Evolutionary conservation across 441 rosid species (phyloP).

Genomic region (Mallotus japonicus): DNA sequence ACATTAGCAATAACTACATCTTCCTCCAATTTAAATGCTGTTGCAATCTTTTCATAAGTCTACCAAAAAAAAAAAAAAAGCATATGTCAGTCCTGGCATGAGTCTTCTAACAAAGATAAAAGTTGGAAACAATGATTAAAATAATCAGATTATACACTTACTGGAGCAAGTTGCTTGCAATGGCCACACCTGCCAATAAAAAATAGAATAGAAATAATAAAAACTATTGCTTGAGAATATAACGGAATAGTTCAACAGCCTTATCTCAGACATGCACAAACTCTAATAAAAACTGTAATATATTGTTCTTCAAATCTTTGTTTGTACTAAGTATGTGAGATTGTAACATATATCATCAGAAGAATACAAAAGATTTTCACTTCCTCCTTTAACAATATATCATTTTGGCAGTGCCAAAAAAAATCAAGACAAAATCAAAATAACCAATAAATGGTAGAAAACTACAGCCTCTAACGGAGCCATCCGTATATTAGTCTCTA

Average conservation of each 20-base stretch:
- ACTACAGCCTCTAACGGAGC: neutral
- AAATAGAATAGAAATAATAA: neutral
- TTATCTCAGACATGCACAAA: neutral
- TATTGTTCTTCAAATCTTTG: neutral
- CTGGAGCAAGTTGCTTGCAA: conserved; percentile 96
- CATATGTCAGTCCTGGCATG: neutral
- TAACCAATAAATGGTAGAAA: neutral
- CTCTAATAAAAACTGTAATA: neutral
- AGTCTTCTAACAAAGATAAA: neutral
- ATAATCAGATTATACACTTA: conserved; percentile 33
- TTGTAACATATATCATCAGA: neutral
- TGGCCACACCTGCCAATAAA: conserved; percentile 76
- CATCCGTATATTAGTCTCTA: neutral
- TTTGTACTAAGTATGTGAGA: too few relatives aligned
- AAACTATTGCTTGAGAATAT: neutral
- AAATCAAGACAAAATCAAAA: neutral
- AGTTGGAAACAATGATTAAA: neutral
- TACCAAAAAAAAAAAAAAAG: conserved; percentile 17
- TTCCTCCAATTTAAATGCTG: conserved; percentile 68
- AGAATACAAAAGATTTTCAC: neutral
- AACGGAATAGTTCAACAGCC: neutral
- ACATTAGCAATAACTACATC: conserved; percentile 82
- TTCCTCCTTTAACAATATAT: neutral
- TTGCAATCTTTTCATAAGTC: conserved; percentile 88
- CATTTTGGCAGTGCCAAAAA: neutral